Evolutionary conservation across 441 rosid species (phyloP), one percentile per base, ranked within the genome.

Genomic region (Corymbia calophylla): DNA sequence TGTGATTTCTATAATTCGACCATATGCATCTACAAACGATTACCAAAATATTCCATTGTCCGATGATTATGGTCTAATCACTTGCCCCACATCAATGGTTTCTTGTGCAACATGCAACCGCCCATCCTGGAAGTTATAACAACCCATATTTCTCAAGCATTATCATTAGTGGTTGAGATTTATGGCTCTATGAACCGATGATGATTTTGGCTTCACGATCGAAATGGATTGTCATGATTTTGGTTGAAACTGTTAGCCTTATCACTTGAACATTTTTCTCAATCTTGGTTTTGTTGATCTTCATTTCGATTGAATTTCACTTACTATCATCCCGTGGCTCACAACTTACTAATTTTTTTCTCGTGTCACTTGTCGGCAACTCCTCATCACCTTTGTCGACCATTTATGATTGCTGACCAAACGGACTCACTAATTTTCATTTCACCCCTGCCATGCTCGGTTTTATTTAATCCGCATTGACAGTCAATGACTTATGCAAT

Each of bases 241-340:
- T n/a, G 7, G 70, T 35, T 0, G 19, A 29, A 64, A 64, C n/a
- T 1, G 0, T n/a, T 2, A 64, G 5, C 19, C 35, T 64, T 14
- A 2, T 64, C n/a, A 64, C 2, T n/a, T n/a, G 1, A 64, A 64
- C 16, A 7, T n/a, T 15, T n/a, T n/a, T n/a, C 35, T 64, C 0
- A 0, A 14, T 64, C 70, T 0, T n/a, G 0, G 1, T 64, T 64
- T 64, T 2, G 0, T 2, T 17, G 0, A n/a, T 64, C 35, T 64
- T n/a, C 8, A 1, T 64, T n/a, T 64, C 0, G 15, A 14, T 0
- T 0, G 19, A n/a, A 1, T 64, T 64, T 64, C 70, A 64, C 70
- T 64, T 15, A 14, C 0, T 35, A 29, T 64, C 35, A n/a, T 0
- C 7, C 7, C 5, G 70, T n/a, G 35, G 70, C 0, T 64, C 2